Evolutionary conservation across 257 asterid genomes (phyloP).

Genomic region (Primulina huaijiensis): DNA sequence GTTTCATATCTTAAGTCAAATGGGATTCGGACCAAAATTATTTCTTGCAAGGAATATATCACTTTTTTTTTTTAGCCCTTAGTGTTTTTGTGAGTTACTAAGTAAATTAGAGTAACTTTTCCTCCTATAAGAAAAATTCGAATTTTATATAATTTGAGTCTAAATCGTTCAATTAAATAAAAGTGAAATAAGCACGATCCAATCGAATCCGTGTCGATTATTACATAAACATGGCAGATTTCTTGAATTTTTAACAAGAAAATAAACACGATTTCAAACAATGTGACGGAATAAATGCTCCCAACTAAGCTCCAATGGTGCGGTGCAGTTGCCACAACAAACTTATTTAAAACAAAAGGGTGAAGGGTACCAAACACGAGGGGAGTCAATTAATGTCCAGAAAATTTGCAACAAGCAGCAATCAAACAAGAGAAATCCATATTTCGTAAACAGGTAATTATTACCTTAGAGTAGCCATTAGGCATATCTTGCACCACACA

Average conservation of each 20-base stretch:
- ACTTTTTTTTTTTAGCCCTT: too few relatives aligned
- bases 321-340: slow-evolving; percentile 50
- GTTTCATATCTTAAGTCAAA: slow-evolving; percentile 20
- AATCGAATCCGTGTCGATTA: too few relatives aligned
- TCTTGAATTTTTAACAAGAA: background rate
- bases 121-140: too few relatives aligned
- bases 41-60: too few relatives aligned
- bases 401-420: slow-evolving; percentile 24
- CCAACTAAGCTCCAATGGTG: slow-evolving; percentile 37
- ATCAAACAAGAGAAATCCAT: slow-evolving; percentile 24
- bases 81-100: too few relatives aligned
- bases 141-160: too few relatives aligned
- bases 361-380: slow-evolving; percentile 28
- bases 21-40: background rate
- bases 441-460: slow-evolving; percentile 21
- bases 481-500: slow-evolving; percentile 95
- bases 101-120: too few relatives aligned
- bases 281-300: slow-evolving; percentile 25
- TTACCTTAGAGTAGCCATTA: slow-evolving; percentile 89
- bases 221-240: too few relatives aligned
- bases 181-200: too few relatives aligned
- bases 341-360: slow-evolving; percentile 42
- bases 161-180: too few relatives aligned
- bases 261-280: background rate
- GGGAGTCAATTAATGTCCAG: slow-evolving; percentile 44